These are phyloP conservation scores for Amauroascus verrucosus DNA, from an alignment of 2,329 filamentous ascomycete genomes.

Conservation along the genomic window DNA sequence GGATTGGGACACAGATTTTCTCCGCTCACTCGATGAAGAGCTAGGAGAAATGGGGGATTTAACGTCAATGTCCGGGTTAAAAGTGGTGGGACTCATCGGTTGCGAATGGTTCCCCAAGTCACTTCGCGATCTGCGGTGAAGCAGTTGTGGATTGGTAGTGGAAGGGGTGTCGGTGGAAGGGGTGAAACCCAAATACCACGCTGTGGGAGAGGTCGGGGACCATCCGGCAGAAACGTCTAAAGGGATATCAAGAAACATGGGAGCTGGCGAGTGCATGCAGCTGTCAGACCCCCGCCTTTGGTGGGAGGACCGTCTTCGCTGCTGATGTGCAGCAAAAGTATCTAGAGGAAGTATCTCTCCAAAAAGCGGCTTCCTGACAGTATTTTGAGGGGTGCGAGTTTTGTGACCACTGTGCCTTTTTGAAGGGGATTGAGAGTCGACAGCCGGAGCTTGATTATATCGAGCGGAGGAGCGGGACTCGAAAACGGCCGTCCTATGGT, in stretches of 20 bases:
- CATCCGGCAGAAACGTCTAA: constrained; percentile 34
- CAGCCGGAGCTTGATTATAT: neutral
- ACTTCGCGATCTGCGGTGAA: constrained; percentile 42
- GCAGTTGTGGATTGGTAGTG: constrained; percentile 17
- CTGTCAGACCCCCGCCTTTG: constrained; percentile 59
- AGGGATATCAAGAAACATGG: constrained; percentile 33
- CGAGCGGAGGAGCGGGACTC: neutral
- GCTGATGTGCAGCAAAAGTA: constrained; percentile 23
- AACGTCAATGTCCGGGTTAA: constrained; percentile 29
- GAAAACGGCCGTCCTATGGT: neutral
- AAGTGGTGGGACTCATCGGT: constrained; percentile 23
- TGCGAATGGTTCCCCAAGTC: constrained; percentile 39
- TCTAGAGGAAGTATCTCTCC: constrained; percentile 58
- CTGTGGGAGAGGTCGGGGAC: constrained; percentile 55
- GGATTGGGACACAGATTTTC: constrained; percentile 24
- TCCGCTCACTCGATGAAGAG: constrained; percentile 1
- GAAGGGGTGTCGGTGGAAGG: constrained; percentile 36
- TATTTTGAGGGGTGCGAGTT: constrained; percentile 17
- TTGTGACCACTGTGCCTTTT: neutral
- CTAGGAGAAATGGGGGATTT: constrained; percentile 18
- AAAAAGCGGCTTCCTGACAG: constrained; percentile 54
- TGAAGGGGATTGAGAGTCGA: neutral
- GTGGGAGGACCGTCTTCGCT: constrained; percentile 48
- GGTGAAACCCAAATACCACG: constrained; percentile 50
- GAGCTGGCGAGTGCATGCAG: constrained; percentile 47